Conservation (phyloP, 1,139 yeast species). For the Meyerozyma sp. region DNA sequence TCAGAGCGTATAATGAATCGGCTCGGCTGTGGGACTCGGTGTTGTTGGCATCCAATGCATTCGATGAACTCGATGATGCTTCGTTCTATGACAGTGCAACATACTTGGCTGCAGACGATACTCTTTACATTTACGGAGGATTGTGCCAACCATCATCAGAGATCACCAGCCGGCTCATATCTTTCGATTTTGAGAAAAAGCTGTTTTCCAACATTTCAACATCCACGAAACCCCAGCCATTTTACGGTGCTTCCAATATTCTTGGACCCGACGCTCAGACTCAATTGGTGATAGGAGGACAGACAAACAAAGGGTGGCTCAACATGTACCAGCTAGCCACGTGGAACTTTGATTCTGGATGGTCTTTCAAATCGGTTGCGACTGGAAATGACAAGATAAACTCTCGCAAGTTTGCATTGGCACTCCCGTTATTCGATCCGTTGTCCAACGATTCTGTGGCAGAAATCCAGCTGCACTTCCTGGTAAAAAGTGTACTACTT, state of each 20-base stretch:
- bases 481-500: conserved; percentile 23
- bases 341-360: conserved; percentile 53
- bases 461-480: conserved; percentile 17
- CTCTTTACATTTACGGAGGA: conserved; percentile 50
- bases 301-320: conserved; percentile 50
- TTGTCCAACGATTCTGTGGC: conserved; percentile 13
- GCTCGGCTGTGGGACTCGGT: conserved; percentile 20
- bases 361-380: conserved; percentile 43
- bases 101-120: conserved; percentile 27
- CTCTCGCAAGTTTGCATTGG: conserved; percentile 42
- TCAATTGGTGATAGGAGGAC: conserved; percentile 50
- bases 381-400: conserved; percentile 26
- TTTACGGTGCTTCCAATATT: conserved; percentile 42
- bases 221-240: conserved; percentile 46
- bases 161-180: conserved; percentile 35
- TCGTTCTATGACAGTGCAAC: conserved; percentile 29
- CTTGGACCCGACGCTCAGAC: conserved; percentile 37
- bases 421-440: conserved; percentile 38
- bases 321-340: conserved; percentile 56
- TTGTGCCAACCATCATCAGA: conserved; percentile 12
- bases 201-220: conserved; percentile 30
- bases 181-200: conserved; percentile 18
- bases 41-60: conserved; percentile 10
- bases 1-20: conserved; percentile 18
- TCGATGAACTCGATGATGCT: conserved; percentile 22